Conservation (phyloP, 768 basidiomycete genomes). For the Daedaleopsis nitida region DNA sequence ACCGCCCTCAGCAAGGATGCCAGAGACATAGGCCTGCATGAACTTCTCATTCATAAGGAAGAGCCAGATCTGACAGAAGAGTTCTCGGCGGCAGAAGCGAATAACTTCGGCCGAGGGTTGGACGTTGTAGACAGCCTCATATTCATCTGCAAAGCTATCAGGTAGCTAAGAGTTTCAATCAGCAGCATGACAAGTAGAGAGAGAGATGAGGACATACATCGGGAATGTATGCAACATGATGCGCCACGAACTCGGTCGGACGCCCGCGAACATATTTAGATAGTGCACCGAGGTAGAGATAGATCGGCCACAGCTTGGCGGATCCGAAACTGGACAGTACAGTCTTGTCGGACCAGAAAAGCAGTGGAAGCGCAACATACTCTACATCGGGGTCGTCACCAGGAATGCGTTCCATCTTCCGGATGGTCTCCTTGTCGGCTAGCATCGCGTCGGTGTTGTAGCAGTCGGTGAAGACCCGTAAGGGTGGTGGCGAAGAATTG, state of each 20-base stretch:
- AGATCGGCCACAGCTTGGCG: slow-evolving; percentile 41
- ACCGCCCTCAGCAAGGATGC: slow-evolving; percentile 27
- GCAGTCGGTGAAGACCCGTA: not conserved
- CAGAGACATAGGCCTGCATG: slow-evolving; percentile 27
- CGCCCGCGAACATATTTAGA: slow-evolving; percentile 40
- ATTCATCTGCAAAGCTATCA: not conserved
- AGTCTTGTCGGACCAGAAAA: slow-evolving; percentile 30
- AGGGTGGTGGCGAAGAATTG: not conserved
- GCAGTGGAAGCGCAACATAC: slow-evolving; percentile 15
- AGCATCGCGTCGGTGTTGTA: not conserved
- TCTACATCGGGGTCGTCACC: slow-evolving; percentile 1
- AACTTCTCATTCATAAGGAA: slow-evolving; percentile 27
- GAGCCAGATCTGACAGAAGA: slow-evolving; percentile 33
- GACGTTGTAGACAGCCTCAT: not conserved
- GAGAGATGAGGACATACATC: not conserved
- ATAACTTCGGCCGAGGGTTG: slow-evolving; percentile 6
- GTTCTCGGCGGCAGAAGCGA: slow-evolving; percentile 33
- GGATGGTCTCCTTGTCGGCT: slow-evolving; percentile 5
- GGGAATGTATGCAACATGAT: slow-evolving; percentile 33
- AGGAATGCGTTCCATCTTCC: slow-evolving; percentile 4
- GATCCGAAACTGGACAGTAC: slow-evolving; percentile 29
- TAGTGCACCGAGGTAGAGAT: slow-evolving; percentile 39
- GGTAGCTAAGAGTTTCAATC: not conserved
- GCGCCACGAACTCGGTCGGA: slow-evolving; percentile 33
- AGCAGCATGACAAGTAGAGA: not conserved